These are phyloP conservation scores for Puccinia triticina DNA, from an alignment of 1,284 basidiomycete genomes.

Conservation along the genomic window DNA sequence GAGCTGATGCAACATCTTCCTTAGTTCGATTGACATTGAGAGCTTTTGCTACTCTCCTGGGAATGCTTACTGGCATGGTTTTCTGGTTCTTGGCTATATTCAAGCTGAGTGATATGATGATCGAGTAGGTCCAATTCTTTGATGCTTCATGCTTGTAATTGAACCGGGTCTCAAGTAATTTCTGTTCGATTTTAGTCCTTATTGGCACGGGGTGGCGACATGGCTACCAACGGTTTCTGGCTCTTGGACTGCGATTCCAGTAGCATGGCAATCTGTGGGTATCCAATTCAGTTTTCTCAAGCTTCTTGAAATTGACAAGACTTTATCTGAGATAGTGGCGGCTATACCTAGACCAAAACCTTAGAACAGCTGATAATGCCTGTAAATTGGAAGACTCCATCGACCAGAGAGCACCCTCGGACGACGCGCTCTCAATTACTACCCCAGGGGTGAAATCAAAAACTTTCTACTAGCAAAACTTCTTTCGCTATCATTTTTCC, in stretches of 20 bases:
- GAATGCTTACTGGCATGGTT: not conserved
- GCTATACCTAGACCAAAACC: not conserved
- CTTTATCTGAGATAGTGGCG: not conserved
- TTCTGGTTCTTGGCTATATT: not conserved
- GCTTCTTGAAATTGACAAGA: not conserved
- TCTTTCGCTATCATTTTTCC: too few species aligned
- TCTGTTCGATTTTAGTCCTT: not conserved
- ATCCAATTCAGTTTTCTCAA: not conserved
- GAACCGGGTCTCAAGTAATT: not conserved
- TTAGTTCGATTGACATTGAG: constrained; percentile 10
- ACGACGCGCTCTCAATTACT: too few species aligned
- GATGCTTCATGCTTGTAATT: not conserved
- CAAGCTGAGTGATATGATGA: not conserved
- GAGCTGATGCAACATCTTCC: too few species aligned
- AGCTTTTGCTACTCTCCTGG: not conserved
- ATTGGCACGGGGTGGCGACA: not conserved
- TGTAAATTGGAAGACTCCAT: not conserved
- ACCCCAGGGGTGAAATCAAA: too few species aligned
- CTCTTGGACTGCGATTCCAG: constrained; percentile 7
- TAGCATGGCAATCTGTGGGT: constrained; percentile 16
- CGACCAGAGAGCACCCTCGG: not conserved
- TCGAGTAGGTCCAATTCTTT: not conserved
- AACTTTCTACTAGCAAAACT: too few species aligned
- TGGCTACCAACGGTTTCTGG: constrained; percentile 3
- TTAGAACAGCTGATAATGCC: not conserved